phyloP scores from a whole-genome alignment of 2,329 filamentous ascomycete genomes.

The Ascochyta pisi region DNA sequence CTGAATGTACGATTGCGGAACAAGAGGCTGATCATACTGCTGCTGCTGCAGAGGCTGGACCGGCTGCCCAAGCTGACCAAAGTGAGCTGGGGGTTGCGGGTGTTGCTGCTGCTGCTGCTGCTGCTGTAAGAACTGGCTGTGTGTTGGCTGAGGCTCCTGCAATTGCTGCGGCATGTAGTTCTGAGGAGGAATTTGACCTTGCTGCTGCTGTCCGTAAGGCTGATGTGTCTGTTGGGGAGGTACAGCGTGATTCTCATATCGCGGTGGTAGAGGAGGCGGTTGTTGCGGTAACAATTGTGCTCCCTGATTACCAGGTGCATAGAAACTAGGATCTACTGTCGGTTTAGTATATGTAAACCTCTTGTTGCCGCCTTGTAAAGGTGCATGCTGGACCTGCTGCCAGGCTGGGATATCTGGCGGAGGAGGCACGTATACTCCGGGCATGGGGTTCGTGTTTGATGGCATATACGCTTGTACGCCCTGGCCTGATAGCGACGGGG shows the following conservation, averaged over 20 bases:
- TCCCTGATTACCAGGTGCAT: conserved; percentile 36
- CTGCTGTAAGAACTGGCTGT: conserved; percentile 17
- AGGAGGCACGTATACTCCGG: conserved; percentile 46
- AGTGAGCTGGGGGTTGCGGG: conserved; percentile 23
- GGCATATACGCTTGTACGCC: conserved; percentile 45
- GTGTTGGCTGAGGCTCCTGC: conserved; percentile 17
- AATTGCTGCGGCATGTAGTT: conserved; percentile 16
- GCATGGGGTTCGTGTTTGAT: conserved; percentile 44
- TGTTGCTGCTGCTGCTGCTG: conserved; percentile 20
- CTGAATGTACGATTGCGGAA: conserved; percentile 23
- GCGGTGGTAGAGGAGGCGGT: conserved; percentile 23
- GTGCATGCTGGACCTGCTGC: conserved; percentile 47
- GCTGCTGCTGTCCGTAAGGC: conserved; percentile 21
- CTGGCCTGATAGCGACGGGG: conserved; percentile 43
- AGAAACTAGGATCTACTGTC: conserved; percentile 33
- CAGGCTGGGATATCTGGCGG: conserved; percentile 47
- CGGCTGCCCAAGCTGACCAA: conserved; percentile 24
- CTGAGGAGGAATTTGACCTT: conserved; percentile 19
- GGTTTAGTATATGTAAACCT: conserved; percentile 44
- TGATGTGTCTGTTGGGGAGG: conserved; percentile 24
- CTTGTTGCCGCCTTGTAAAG: conserved; percentile 38
- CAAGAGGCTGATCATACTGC: conserved; percentile 15
- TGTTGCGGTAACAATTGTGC: conserved; percentile 23
- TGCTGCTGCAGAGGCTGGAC: conserved; percentile 25
- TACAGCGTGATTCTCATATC: conserved; percentile 14